Conservation (phyloP, 495 filamentous ascomycete species). For the Opeltia flavorubescens region DNA sequence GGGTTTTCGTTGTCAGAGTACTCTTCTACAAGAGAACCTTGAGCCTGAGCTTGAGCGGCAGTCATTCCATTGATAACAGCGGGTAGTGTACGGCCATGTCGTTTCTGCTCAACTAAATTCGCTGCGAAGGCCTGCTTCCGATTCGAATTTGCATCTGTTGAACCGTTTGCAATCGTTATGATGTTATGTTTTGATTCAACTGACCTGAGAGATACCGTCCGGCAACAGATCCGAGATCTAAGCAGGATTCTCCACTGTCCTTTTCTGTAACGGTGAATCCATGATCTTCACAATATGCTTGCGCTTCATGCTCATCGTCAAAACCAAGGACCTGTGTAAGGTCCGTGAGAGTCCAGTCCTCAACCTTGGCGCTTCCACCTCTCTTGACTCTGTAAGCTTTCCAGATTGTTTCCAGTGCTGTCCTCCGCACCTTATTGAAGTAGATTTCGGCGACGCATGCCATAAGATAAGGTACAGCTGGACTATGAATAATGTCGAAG, state of each 20-base stretch:
- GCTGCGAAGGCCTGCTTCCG: conserved; percentile 36
- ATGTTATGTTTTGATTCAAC: conserved; percentile 1
- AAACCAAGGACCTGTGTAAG: conserved; percentile 56
- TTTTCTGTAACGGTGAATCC: conserved; percentile 46
- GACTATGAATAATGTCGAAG: conserved; percentile 58
- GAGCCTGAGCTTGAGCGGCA: conserved; percentile 30
- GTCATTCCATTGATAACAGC: conserved; percentile 38
- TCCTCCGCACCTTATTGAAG: conserved; percentile 68
- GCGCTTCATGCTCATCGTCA: conserved; percentile 56
- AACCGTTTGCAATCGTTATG: background rate
- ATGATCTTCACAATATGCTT: conserved; percentile 54
- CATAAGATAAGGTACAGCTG: conserved; percentile 71
- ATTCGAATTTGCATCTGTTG: conserved; percentile 14
- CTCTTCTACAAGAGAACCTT: conserved; percentile 31
- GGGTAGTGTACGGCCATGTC: conserved; percentile 30
- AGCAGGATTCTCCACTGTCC: conserved; percentile 33
- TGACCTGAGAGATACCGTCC: conserved; percentile 14
- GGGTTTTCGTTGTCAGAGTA: conserved; percentile 10
- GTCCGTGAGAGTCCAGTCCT: conserved; percentile 59
- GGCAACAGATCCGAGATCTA: conserved; percentile 23
- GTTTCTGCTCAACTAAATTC: conserved; percentile 35
- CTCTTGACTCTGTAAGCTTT: conserved; percentile 36
- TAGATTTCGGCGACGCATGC: conserved; percentile 87
- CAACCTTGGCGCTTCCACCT: conserved; percentile 37
- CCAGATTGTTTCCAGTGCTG: conserved; percentile 57